Conservation (phyloP, 345 rosid genomes). For the Salix caprea region DNA sequence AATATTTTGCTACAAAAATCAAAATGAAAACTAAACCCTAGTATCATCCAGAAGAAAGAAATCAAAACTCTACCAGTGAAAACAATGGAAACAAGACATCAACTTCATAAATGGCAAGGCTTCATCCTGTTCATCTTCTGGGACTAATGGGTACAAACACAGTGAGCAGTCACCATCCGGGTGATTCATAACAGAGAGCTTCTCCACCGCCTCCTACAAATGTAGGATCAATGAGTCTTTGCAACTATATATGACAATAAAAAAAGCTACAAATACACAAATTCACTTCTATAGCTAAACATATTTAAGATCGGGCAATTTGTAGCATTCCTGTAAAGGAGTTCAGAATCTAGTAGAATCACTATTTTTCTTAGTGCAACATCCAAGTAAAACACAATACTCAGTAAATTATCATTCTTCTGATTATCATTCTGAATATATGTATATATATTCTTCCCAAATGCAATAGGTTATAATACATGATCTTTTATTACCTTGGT, state of each 20-base stretch:
- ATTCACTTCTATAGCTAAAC: background rate
- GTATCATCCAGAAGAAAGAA: conserved; percentile 3
- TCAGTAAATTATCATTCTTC: background rate
- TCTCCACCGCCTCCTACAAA: conserved; percentile 77
- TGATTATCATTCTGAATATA: background rate
- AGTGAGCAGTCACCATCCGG: conserved; percentile 88
- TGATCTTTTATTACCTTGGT: background rate
- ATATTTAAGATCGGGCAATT: background rate
- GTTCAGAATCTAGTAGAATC: background rate
- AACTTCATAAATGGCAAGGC: conserved; percentile 83
- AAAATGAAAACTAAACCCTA: background rate
- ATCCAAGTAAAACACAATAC: background rate
- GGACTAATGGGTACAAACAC: conserved; percentile 67
- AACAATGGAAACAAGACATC: conserved; percentile 97
- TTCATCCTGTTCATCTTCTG: conserved; percentile 40
- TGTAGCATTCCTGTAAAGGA: background rate
- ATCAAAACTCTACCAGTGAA: conserved; percentile 57
- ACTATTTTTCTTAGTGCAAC: background rate
- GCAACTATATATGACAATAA: background rate
- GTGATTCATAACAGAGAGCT: conserved; percentile 76
- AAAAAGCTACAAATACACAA: background rate
- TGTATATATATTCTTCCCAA: background rate
- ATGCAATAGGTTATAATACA: background rate
- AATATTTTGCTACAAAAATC: background rate
- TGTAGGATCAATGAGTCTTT: conserved; percentile 15